These are phyloP conservation scores for Arthrobotrys entomopaga DNA, from an alignment of 2,329 filamentous ascomycete species.

Conservation along the genomic window DNA sequence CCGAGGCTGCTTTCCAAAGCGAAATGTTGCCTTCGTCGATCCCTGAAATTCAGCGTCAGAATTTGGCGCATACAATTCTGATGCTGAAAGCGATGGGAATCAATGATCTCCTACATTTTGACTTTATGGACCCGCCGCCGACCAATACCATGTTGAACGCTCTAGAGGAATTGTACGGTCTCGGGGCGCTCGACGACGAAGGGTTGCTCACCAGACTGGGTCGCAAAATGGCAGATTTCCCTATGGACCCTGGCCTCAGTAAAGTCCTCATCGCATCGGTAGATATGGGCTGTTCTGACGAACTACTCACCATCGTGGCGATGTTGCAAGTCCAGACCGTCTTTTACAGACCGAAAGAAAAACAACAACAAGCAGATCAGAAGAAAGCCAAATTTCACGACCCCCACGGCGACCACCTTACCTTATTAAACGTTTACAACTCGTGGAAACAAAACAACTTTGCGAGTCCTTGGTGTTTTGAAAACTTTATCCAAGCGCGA, in stretches of 20 bases:
- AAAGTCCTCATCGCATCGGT: constrained; percentile 90
- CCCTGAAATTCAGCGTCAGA: constrained; percentile 95
- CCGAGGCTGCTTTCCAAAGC: constrained; percentile 91
- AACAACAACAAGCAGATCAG: constrained; percentile 93
- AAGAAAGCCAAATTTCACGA: constrained; percentile 99
- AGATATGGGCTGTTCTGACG: constrained; percentile 88
- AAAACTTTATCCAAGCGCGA: constrained; percentile 95
- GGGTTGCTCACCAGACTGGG: constrained; percentile 90
- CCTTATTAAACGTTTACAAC: constrained; percentile 95
- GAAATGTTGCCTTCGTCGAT: constrained; percentile 98
- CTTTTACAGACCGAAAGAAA: constrained; percentile 97
- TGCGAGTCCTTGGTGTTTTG: constrained; percentile 91
- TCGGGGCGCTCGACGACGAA: constrained; percentile 93
- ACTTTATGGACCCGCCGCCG: constrained; percentile 98
- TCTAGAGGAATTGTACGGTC: constrained; percentile 90
- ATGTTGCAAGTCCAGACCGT: constrained; percentile 89
- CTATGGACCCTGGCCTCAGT: constrained; percentile 92
- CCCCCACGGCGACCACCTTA: constrained; percentile 91
- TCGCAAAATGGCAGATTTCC: constrained; percentile 97
- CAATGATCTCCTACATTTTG: constrained; percentile 95
- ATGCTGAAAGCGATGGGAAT: constrained; percentile 99
- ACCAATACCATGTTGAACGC: constrained; percentile 98
- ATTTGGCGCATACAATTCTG: constrained; percentile 89
- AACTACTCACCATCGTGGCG: constrained; percentile 91
- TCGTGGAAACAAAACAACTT: constrained; percentile 89